Conservation (phyloP, 2,329 filamentous ascomycete species). For the Aspergillus candidus region DNA sequence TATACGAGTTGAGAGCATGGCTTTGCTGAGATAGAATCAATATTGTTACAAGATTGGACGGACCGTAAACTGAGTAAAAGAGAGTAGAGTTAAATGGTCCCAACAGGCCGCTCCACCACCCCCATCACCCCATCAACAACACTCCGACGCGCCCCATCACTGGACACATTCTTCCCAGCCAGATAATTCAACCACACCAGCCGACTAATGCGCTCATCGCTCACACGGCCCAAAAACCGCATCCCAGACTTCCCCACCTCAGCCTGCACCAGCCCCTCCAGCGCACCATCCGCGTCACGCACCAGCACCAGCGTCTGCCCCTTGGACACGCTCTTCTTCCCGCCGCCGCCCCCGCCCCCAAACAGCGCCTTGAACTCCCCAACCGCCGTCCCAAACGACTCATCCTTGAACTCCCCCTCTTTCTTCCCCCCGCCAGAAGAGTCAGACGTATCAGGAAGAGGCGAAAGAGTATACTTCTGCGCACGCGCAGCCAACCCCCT, state of each 20-base stretch:
- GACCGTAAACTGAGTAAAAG: no score
- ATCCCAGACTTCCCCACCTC: slow-evolving; percentile 39
- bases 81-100: slow-evolving; percentile 44
- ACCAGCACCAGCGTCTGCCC: slow-evolving; percentile 68
- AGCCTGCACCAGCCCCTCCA: slow-evolving; percentile 62
- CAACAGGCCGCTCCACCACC: slow-evolving; percentile 80
- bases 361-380: slow-evolving; percentile 76
- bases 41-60: not conserved
- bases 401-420: slow-evolving; percentile 55
- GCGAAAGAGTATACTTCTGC: slow-evolving; percentile 49
- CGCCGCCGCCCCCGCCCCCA: slow-evolving; percentile 64
- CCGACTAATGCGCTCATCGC: slow-evolving; percentile 73
- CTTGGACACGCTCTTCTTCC: slow-evolving; percentile 64
- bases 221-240: slow-evolving; percentile 62
- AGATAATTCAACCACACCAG: slow-evolving; percentile 88
- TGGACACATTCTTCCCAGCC: slow-evolving; percentile 78
- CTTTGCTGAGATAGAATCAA: not conserved
- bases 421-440: not conserved
- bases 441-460: slow-evolving; percentile 27
- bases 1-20: no score
- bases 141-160: slow-evolving; percentile 70
- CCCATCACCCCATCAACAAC: slow-evolving; percentile 84
- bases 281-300: slow-evolving; percentile 57
- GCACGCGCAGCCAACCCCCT: slow-evolving; percentile 72
- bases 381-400: slow-evolving; percentile 69